Base-by-base conservation (phyloP, 176 grass and related monocot genomes). In the Panicum miliaceum region DNA sequence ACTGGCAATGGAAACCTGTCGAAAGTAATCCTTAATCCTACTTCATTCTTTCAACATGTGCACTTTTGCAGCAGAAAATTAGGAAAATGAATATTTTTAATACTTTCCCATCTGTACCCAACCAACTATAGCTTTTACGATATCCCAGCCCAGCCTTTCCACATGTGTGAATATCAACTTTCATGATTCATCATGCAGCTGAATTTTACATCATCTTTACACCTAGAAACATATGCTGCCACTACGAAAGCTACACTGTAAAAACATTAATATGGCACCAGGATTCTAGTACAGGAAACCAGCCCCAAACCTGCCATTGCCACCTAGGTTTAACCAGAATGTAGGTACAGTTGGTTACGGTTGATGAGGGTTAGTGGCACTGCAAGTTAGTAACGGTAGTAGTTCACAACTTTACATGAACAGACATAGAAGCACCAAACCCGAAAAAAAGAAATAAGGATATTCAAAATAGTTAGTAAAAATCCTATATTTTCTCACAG, bases 151-250 rank as follows among this genome's bases (percentile, higher is more conserved):
- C n/a, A 12, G 12, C 36, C 51, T 77, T 68, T 38, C 59, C 65
- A 68, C n/a, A 22, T 26, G n/a, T 6, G 9, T 26, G 8, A 25
- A 22, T 71, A 2, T 73, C 15, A 64, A 66, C 79, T 60, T 59
- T 20, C 68, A 48, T 58, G 16, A 84, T 37, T 84, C 48, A 64
- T 54, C 66, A 65, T 64, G 25, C 50, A 40, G 27, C 32, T 32
- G 73, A 80, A 52, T 47, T 60, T 61, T 68, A n/a, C 18, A 62
- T 27, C 59, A n/a, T 51, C 11, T 75, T 29, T 41, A 46, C 34
- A 78, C 75, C 23, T 58, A 67, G 62, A 60, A 80, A 72, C 19
- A 78, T 66, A 88, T 87, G 42, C 45, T 64, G 32, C 27, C 12
- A 22, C 27, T 60, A 69, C 18, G 46, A 63, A 63, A 37, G 43